These are phyloP conservation scores for Daldinia decipiens DNA, from an alignment of 495 filamentous ascomycete species.

Conservation along the genomic window DNA sequence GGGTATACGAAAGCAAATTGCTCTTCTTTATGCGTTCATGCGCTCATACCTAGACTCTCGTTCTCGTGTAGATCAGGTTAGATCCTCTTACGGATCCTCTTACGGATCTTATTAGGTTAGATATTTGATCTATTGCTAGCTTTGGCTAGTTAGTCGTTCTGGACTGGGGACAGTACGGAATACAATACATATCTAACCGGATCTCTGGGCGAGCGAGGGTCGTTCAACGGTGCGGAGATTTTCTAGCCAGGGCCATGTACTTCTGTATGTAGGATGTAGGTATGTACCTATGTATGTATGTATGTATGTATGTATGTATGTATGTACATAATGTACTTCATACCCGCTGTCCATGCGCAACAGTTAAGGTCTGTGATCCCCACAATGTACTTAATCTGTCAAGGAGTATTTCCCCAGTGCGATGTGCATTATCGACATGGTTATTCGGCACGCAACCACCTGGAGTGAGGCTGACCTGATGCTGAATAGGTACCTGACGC, in stretches of 20 bases:
- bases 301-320: no score
- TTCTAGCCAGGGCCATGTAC: constrained; percentile 34
- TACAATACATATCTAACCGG: constrained; percentile 23
- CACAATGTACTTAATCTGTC: constrained; percentile 37
- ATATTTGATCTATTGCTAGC: constrained; percentile 33
- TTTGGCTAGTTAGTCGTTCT: constrained; percentile 26
- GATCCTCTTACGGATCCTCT: constrained; percentile 32
- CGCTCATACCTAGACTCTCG: constrained; percentile 25
- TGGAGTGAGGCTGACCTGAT: constrained; percentile 38
- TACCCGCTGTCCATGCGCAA: constrained; percentile 9
- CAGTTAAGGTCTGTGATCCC: constrained; percentile 28
- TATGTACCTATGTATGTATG: no score
- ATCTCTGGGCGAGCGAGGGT: constrained; percentile 43
- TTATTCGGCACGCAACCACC: constrained; percentile 27
- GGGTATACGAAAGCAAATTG: constrained; percentile 43
- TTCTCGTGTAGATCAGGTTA: constrained; percentile 40
- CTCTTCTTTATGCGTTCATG: constrained; percentile 45
- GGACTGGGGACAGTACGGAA: constrained; percentile 4
- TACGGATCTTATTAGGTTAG: constrained; percentile 32
- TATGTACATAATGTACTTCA: no score
- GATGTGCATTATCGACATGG: constrained; percentile 44
- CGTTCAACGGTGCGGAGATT: constrained; percentile 39
- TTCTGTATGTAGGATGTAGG: no score
- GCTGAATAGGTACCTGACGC: constrained; percentile 25
- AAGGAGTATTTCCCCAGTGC: constrained; percentile 44